phyloP scores from a whole-genome alignment of 2,329 filamentous ascomycete genomes.

The Monosporascus ibericus region DNA sequence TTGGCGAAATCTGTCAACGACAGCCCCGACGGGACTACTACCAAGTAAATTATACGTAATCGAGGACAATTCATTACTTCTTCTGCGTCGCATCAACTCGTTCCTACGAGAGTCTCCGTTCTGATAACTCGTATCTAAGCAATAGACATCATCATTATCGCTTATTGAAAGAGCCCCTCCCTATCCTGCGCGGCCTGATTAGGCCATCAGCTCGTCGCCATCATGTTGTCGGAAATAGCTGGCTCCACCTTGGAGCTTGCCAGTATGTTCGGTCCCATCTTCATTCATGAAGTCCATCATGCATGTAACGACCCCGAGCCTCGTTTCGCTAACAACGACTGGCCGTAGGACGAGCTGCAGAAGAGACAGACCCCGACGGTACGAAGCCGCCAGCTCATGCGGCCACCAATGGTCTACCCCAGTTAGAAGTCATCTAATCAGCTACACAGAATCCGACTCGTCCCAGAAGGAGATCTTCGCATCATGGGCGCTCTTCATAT shows the following conservation, averaged over 20 bases:
- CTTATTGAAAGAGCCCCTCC: constrained; percentile 1
- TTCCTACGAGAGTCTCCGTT: not conserved
- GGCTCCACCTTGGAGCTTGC: constrained; percentile 32
- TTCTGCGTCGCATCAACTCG: constrained; percentile 1
- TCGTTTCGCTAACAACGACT: constrained; percentile 12
- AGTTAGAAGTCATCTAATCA: constrained; percentile 14
- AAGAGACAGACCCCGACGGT: constrained; percentile 44
- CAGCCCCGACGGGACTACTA: no score
- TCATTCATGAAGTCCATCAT: not conserved
- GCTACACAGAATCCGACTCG: constrained; percentile 60
- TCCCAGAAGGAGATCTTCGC: constrained; percentile 90
- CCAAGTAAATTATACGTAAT: no score
- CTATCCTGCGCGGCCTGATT: not conserved
- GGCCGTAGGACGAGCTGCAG: constrained; percentile 34
- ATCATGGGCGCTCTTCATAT: constrained; percentile 96
- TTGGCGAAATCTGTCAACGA: not conserved
- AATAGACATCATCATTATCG: not conserved
- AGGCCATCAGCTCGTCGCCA: constrained; percentile 11
- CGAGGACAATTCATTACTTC: not conserved
- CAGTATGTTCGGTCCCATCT: constrained; percentile 24
- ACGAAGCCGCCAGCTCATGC: constrained; percentile 15
- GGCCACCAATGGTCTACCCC: constrained; percentile 2
- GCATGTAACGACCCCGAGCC: not conserved
- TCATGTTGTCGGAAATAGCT: constrained; percentile 31
- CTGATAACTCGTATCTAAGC: not conserved